These are phyloP conservation scores for Heterobasidion occidentale DNA, from an alignment of 1,284 basidiomycete genomes.

Conservation along the genomic window DNA sequence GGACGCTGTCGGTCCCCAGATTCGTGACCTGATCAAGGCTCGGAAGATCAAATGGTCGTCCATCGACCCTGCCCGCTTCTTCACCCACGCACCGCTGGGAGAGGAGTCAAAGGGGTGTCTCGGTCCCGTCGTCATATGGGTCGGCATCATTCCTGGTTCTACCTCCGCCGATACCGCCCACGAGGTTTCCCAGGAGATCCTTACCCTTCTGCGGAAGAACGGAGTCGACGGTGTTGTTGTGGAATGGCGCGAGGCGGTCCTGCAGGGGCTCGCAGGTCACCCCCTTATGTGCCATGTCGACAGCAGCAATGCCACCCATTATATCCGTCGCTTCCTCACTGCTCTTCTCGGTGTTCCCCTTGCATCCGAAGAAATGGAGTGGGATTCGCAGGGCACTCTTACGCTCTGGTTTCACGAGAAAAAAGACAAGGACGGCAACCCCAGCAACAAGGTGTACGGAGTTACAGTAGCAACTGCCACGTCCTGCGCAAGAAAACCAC, in stretches of 20 bases:
- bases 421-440: conserved; percentile 20
- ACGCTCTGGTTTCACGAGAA: conserved; percentile 30
- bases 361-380: conserved; percentile 19
- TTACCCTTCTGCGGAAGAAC: conserved; percentile 21
- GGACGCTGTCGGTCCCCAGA: conserved; percentile 29
- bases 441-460: conserved; percentile 27
- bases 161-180: conserved; percentile 27
- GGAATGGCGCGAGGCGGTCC: conserved; percentile 30
- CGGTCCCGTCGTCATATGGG: conserved; percentile 34
- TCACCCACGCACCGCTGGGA: conserved; percentile 25
- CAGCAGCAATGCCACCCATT: conserved; percentile 19
- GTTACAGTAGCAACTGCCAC: conserved; percentile 31
- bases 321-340: conserved; percentile 23
- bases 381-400: conserved; percentile 25
- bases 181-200: conserved; percentile 28
- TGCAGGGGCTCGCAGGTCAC: conserved; percentile 16
- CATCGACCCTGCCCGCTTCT: conserved; percentile 31
- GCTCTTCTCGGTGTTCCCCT: conserved; percentile 24
- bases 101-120: conserved; percentile 17
- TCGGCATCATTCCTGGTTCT: conserved; percentile 26
- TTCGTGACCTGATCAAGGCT: conserved; percentile 25
- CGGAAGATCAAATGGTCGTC: conserved; percentile 21
- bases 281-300: conserved; percentile 16
- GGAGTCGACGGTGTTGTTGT: conserved; percentile 26
- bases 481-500: conserved; percentile 25